A percentile compares a stretch with the other conserved stretches of the same genome.
These are phyloP conservation scores for Colletotrichum musae DNA, from an alignment of 2,329 filamentous ascomycete species.

Conservation along the genomic window DNA sequence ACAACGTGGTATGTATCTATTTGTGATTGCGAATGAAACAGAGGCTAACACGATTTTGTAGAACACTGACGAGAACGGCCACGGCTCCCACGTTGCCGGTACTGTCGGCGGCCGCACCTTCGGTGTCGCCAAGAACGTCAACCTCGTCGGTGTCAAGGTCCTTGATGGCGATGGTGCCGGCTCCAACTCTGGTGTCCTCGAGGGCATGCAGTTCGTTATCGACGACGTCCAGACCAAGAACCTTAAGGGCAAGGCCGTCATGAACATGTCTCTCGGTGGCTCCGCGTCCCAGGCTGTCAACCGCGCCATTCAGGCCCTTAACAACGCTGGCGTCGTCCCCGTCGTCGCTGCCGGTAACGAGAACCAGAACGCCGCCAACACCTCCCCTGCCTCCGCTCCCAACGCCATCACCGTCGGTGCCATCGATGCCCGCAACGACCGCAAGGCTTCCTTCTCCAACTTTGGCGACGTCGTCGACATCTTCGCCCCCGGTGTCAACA, in stretches of 20 bases:
- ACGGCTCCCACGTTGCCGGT: constrained; percentile 75
- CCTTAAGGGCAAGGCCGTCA: constrained; percentile 67
- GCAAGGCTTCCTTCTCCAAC: constrained; percentile 70
- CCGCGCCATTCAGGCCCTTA: constrained; percentile 65
- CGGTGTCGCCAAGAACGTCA: constrained; percentile 72
- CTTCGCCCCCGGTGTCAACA: constrained; percentile 69
- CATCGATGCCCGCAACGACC: constrained; percentile 65
- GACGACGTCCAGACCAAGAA: constrained; percentile 59
- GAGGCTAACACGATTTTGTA: constrained; percentile 39
- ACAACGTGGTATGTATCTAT: constrained; percentile 57
- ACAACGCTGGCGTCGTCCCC: constrained; percentile 66
- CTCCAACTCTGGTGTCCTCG: constrained; percentile 66
- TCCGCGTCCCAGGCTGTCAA: constrained; percentile 65
- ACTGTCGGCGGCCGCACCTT: constrained; percentile 73
- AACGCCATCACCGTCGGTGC: constrained; percentile 73
- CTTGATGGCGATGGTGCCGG: constrained; percentile 65
- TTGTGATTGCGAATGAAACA: not conserved
- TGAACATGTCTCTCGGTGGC: constrained; percentile 76
- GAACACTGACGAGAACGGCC: constrained; percentile 72
- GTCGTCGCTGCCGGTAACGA: constrained; percentile 75
- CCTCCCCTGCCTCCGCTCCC: constrained; percentile 69
- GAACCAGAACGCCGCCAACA: constrained; percentile 63
- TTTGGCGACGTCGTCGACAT: constrained; percentile 68
- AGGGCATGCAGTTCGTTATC: constrained; percentile 71
- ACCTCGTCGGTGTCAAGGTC: constrained; percentile 73